phyloP scores from a whole-genome alignment of 371 early-diverging fungal genomes.

The Mucor saturninus region DNA sequence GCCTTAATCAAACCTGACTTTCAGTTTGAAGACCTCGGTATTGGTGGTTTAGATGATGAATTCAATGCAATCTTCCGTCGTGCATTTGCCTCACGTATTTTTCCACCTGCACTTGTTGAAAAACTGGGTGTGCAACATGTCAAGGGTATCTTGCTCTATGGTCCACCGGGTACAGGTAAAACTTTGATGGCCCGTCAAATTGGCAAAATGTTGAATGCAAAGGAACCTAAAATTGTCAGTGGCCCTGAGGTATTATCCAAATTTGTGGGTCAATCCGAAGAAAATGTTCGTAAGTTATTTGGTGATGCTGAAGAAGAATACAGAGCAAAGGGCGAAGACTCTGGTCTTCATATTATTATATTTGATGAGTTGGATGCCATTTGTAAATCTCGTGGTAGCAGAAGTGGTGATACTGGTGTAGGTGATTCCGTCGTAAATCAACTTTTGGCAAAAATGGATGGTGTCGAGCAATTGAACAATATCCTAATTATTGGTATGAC shows the following conservation, averaged over 20 bases:
- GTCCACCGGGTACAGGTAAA: slow-evolving; percentile 99
- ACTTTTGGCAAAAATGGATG: slow-evolving; percentile 98
- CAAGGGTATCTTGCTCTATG: slow-evolving; percentile 80
- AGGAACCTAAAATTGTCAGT: slow-evolving; percentile 97
- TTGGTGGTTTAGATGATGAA: slow-evolving; percentile 99
- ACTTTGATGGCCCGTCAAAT: slow-evolving; percentile 99
- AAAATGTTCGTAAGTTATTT: slow-evolving; percentile 98
- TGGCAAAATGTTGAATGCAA: slow-evolving; percentile 97
- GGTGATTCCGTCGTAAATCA: slow-evolving; percentile 99
- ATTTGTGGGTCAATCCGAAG: slow-evolving; percentile 99
- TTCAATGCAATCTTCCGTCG: slow-evolving; percentile 98
- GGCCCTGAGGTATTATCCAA: slow-evolving; percentile 99
- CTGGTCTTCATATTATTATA: slow-evolving; percentile 97
- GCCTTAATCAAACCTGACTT: slow-evolving; percentile 93
- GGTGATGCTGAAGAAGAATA: slow-evolving; percentile 97
- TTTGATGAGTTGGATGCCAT: slow-evolving; percentile 99
- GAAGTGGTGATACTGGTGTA: slow-evolving; percentile 93
- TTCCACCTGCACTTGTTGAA: slow-evolving; percentile 95
- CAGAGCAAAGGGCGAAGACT: slow-evolving; percentile 94
- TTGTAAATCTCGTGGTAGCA: slow-evolving; percentile 98
- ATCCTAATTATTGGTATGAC: slow-evolving; percentile 99
- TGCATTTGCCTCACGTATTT: slow-evolving; percentile 99
- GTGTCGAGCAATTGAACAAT: slow-evolving; percentile 97
- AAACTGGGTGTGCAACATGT: slow-evolving; percentile 98
- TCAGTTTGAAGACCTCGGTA: slow-evolving; percentile 98